Evolutionary conservation across 176 grass and related monocot species (phyloP).

Genomic region (Typha latifolia): DNA sequence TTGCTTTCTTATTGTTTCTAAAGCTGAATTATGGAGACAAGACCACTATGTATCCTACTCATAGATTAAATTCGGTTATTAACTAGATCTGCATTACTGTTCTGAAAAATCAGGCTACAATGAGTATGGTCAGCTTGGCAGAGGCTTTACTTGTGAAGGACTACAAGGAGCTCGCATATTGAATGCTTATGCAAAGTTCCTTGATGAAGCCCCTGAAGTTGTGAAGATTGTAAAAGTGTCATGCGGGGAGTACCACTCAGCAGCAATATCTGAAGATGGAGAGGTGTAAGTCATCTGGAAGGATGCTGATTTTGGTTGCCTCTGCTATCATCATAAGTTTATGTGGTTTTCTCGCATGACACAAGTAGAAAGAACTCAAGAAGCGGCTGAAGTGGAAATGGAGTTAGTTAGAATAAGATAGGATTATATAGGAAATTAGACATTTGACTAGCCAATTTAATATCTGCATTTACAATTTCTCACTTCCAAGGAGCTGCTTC

Average conservation of each 20-base stretch:
- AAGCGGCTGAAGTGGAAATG: conserved; percentile 12
- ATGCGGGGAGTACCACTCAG: conserved; percentile 94
- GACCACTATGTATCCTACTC: not conserved
- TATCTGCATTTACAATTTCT: not conserved
- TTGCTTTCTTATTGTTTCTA: not conserved
- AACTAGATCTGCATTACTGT: conserved; percentile 28
- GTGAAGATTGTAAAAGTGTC: conserved; percentile 77
- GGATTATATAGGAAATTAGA: not conserved
- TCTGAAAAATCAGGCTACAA: conserved; percentile 95
- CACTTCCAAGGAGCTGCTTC: not conserved
- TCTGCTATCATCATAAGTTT: conserved; percentile 33
- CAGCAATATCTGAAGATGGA: conserved; percentile 81
- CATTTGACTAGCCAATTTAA: not conserved
- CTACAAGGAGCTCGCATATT: conserved; percentile 75
- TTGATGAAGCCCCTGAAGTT: conserved; percentile 82
- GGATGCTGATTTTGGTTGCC: conserved; percentile 32
- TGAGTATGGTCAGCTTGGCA: conserved; percentile 96
- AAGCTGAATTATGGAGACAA: not conserved
- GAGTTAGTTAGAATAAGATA: not conserved
- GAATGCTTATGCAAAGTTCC: conserved; percentile 83
- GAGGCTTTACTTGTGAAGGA: conserved; percentile 90
- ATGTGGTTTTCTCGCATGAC: conserved; percentile 36
- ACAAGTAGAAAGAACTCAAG: conserved; percentile 17
- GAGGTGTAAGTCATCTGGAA: conserved; percentile 89
- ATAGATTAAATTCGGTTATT: conserved; percentile 8